Evolutionary conservation across 768 basidiomycete genomes (phyloP), one percentile per base, ranked within the genome.

Genomic region (Lepiota brunneoincarnata): DNA sequence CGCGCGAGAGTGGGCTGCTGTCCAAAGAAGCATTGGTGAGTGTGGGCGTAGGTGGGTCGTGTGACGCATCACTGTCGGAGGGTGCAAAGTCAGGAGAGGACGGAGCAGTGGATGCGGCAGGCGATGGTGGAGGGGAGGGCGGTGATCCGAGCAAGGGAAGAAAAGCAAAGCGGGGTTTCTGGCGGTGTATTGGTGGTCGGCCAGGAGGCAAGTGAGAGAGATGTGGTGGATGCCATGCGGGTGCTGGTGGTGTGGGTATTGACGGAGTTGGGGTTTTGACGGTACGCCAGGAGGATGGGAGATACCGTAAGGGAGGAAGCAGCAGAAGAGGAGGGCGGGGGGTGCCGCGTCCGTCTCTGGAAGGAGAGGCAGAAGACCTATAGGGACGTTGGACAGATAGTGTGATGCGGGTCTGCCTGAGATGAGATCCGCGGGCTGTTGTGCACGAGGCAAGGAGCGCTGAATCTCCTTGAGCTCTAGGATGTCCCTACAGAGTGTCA

Each of bases 391-490:
- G 28, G 75, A 71, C 42, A 80, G 73, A 58, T 72, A 75, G 43
- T 75, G 75, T 38, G 70, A 67, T 17, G 64, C 69, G 11, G 66
- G 73, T 34, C 66, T 70, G 37, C 75, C 76, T 0, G 76, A 69
- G 24, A 75, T 56, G 1, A 64, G 68, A 63, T 79, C 80, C 2
- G 66, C 64, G 0, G 72, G 75, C 67, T 82, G 85, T 49, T 75
- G 71, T 2, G 86, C 82, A 17, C 75, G 72, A 6, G 86, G 85
- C 1, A 87, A 73, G 6, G 82, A 81, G 10, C 81, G 78, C 56
- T 83, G 84, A 39, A 89, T 83, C 58, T 82, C 83, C 60, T 85
- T 86, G 39, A 87, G 76, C 64, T 89, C 86, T 18, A 87, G 77
- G 17, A 86, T 61, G 59, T 86, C 84, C 59, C 84, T 85, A 43